Base-by-base conservation (phyloP, 2,329 filamentous ascomycete species). In the Ophiocordyceps camponoti-floridani region DNA sequence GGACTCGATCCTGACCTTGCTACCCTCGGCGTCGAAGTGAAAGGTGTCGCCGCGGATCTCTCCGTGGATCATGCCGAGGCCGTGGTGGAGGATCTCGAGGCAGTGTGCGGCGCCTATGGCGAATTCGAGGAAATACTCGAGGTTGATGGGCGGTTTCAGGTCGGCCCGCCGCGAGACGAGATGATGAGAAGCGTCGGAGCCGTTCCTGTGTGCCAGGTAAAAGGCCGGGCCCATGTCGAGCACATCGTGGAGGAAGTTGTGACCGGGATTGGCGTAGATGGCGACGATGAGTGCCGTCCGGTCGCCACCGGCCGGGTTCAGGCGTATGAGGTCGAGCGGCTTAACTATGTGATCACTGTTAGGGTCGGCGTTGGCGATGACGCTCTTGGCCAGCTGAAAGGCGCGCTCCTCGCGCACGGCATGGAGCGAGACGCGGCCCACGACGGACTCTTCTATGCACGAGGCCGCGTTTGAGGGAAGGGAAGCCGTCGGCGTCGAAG, bases 21-120 rank as follows among this genome's bases (percentile, higher is more conserved):
- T 77, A 1, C 75, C 75, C 41, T 86, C 75, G 13, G 67, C 58
- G 53, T 84, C 83, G 66, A 84, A 94, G 57, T 95, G 86, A 55
- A 95, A 95, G 1, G 87, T 83, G 61, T 96, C 89, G 5, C 80
- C 84, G 27, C 89, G 75, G 43, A 96, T 80, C 62, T 96, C 89
- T 41, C 89, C 89, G 54, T 95, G 89, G 1, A 94, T 81, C 46
- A 87, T 77, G 48, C 84, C 81, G 47, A 89, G 76, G 9, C 83
- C 80, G 61, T 95, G 87, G 54, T 96, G 89, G n/a, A 96, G 65
- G 42, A 93, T 78, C 60, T 95, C 88, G 42, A 94, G 64, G 56
- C 85, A 93, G 59, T 93, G 77, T 6, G 83, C 77, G 1, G 88
- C 84, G 23, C 88, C 88, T 47, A 94, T 84, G 28, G 88, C 89